phyloP scores from a whole-genome alignment of 768 basidiomycete species.

The Podaxis sp. region DNA sequence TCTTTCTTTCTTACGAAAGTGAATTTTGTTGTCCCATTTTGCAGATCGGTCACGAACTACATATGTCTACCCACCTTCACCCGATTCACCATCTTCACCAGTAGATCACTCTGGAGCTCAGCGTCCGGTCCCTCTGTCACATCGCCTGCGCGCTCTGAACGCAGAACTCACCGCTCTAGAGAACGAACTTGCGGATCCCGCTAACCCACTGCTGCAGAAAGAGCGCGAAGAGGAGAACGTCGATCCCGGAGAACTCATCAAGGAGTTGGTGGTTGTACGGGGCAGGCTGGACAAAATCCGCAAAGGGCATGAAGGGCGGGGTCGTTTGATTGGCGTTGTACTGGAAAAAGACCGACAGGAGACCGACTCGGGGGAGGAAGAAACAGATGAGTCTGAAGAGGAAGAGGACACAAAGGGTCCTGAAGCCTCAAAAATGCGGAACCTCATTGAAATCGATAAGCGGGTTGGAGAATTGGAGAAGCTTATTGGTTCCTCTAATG shows the following conservation, averaged over 20 bases:
- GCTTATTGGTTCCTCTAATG: slow-evolving; percentile 77
- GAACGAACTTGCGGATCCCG: slow-evolving; percentile 75
- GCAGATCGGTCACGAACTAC: slow-evolving; percentile 52
- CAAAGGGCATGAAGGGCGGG: slow-evolving; percentile 63
- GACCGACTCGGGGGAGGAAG: slow-evolving; percentile 17
- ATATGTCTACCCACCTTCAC: slow-evolving; percentile 71
- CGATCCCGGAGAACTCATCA: slow-evolving; percentile 74
- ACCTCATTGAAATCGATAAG: slow-evolving; percentile 73
- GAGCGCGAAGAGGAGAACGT: slow-evolving; percentile 59
- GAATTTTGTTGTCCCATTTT: not conserved
- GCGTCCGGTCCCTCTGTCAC: slow-evolving; percentile 47
- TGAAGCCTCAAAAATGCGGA: slow-evolving; percentile 40
- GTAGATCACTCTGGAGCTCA: slow-evolving; percentile 29
- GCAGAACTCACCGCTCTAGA: slow-evolving; percentile 81
- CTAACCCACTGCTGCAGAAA: slow-evolving; percentile 63
- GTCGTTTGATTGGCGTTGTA: slow-evolving; percentile 58
- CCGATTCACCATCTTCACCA: slow-evolving; percentile 46
- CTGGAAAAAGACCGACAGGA: slow-evolving; percentile 32
- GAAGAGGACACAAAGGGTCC: slow-evolving; percentile 15
- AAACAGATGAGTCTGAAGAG: slow-evolving; percentile 2
- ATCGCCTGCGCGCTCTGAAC: slow-evolving; percentile 65
- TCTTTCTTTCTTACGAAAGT: not conserved
- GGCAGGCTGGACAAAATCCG: slow-evolving; percentile 66
- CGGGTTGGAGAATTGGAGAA: slow-evolving; percentile 84
- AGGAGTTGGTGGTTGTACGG: slow-evolving; percentile 74